Evolutionary conservation across 106 monocot species (phyloP), one percentile per base, ranked within the genome.

Genomic region (Acorus gramineus): DNA sequence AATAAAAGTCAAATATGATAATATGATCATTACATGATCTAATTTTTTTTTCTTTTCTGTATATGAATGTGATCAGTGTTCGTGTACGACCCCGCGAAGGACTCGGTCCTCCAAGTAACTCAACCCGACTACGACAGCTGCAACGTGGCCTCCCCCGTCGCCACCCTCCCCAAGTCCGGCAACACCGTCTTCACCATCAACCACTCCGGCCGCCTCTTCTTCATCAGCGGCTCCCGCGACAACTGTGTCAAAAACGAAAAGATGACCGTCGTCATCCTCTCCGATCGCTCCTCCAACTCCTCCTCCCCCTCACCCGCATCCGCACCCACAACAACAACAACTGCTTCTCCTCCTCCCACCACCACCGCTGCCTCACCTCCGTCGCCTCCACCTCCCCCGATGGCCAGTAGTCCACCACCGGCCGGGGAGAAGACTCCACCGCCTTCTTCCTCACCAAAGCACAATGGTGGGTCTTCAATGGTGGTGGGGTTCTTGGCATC

Each of bases 191-290:
- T 81, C 72, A 73, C 72, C 43, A 65, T 81, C 66, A 60, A 61
- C 47, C 63, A 46, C 4, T 70, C 78, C 0, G 74, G 82, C 5
- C 11, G 70, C 10, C 78, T 62, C 74, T 74, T 78, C 73, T 82
- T 82, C 66, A 82, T 82, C 69, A 82, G 82, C 8, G 82, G 82
- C 14, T 66, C 57, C 61, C 53, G 66, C 45, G 60, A 66, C 55
- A 78, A 82, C 74, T 82, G 77, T 53, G 48, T 74, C 3, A 69
- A 70, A 28, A 59, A 50, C 49, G 82, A 82, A 66, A 70, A 66
- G 66, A 2, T 82, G 28, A 47, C 45, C 42, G 62, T 82, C 6
- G 70, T 74, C 9, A 77, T 82, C 52, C 46, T 78, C 69, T 73
- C 52, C 11, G 70, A 66, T 52, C 69, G 66, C 7, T 57, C 55